Evolutionary conservation across 1,284 basidiomycete species (phyloP), one percentile per base, ranked within the genome.

Genomic region (Singerocomus inundabilis): DNA sequence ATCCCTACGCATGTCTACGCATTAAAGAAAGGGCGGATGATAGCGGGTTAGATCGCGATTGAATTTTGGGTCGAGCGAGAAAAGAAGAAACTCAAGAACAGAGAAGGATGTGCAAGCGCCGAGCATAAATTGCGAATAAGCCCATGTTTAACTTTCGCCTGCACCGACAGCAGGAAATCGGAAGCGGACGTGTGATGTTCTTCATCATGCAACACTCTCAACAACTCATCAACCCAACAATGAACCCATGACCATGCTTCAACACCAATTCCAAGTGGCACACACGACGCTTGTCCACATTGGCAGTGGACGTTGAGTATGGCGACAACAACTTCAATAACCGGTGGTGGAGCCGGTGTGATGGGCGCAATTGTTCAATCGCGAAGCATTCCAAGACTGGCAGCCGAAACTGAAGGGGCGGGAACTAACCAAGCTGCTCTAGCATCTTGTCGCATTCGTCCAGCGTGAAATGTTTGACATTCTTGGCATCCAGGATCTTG

Each of bases 381-480:
- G 72, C 65, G 71, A 67, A 68, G 68, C 64, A 72, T 69, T 38
- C 61, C 61, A 63, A 60, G 64, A 62, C 48, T 56, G 52, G 69
- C 68, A 72, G 74, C 74, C 76, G 72, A 74, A 80, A 84, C 79
- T 79, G 82, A 77, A 81, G 73, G 58, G 63, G 63, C 63, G 61
- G 61, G 64, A 80, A 97, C 94, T 96, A 88, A 98, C 94, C 95
- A 78, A 99, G 93, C 85, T 95, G 91, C 83, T 99, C 97, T 70
- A 99, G 88, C 93, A 99, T 98, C 85, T 99, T 99, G 84, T 99
- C 97, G 81, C 97, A 99, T 79, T 99, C 97, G 81, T 99, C 97
- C 70, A 99, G 80, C 55, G 98, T 95, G 74, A 99, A 99, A 79
- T 98, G 95, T 79, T 97, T 96, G 72, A 97, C 92, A 70, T 93